Base-by-base conservation (phyloP, 2,329 filamentous ascomycete genomes). In the Talaromyces rugulosus region DNA sequence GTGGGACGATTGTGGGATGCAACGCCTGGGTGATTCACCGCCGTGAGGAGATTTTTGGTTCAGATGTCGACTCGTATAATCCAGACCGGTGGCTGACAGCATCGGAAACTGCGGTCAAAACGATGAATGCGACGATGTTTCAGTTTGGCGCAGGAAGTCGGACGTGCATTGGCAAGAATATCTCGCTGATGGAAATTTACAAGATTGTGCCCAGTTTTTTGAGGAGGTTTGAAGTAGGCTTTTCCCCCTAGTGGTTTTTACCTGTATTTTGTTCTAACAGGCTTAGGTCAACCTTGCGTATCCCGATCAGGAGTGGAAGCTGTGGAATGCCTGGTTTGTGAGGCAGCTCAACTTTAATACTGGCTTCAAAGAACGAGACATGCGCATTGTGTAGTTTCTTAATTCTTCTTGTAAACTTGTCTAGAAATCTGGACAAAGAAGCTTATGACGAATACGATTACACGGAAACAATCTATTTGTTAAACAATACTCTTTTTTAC, bases 1-100 rank as follows among this genome's bases (percentile, higher is more conserved):
- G 59, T 5, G 67, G 67, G 3, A 68, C 66, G 0, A 88, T 91
- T 60, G 89, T 95, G 0, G 90, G 90, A 5, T 89, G 86, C 69
- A 91, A 86, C 56, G 85, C 89, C 0, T 93, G 89, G 89, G 85
- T 92, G 18, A 79, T 92, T 34, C 89, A 93, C 68, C 83, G 88
- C 2, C 82, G 86, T 1, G 79, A 82, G 6, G 85, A 88, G 56
- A 79, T 92, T 42, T 94, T 90, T 68, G 90, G 90, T 1, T 70
- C 80, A 0, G 87, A 92, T 65, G 85, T 85, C 0, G 86, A 92
- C 42, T 74, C 71, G 0, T 94, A 62, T 44, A 62, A 61, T 5
- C 67, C 67, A 5, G 65, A 66, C 51, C 62, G 67, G 7, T 69
- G 67, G 67, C 42, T 58, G 52, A 62, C 6, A 28, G 56, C 53